Evolutionary conservation across 1,284 basidiomycete genomes (phyloP), one percentile per base, ranked within the genome.

Genomic region (Cryptococcus neoformans): DNA sequence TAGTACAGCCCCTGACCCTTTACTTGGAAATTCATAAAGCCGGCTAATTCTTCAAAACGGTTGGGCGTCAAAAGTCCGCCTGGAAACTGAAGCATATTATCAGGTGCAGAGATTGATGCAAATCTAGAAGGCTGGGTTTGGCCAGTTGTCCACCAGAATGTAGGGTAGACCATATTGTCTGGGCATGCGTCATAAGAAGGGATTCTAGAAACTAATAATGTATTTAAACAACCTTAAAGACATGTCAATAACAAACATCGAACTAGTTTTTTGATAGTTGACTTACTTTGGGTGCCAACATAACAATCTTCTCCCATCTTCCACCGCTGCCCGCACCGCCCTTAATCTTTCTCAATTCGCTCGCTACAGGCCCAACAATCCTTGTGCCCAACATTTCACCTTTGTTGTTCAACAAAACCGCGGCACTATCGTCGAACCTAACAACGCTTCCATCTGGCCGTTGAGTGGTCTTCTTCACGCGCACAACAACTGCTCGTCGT

Each of bases 381-480:
- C 95, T 85, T 57, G 94, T 96, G 6, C 93, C 95, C 59, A 98
- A 76, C 87, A 98, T 92, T 79, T 99, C 95, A 66, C 88, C 86
- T 80, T 97, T 98, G 81, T 92, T 92, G 79, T 99, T 99, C 59
- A 99, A 78, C 36, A 99, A 80, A 1, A 99, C 93, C 38, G 88
- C 94, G 0, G 96, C 96, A 72, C 98, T 98, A 82, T 99, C 96
- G 79, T 99, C 96, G 78, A 99, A 99, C 51, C 67, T 62, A n/a
- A 78, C 64, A 8, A 68, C 65, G 46, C 72, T 62, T 35, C 76
- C 76, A 60, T 78, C 76, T 42, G 69, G 55, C 47, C 76, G 61
- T 52, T 57, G 57, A 10, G 73, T 55, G 16, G 66, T 67, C 57
- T 74, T 70, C 59, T 67, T 85, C 11, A 92, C 95, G 51, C 95